Evolutionary conservation across 108 stramenopile species (phyloP).

Genomic region (Mayamaea pseudoterrestris): DNA sequence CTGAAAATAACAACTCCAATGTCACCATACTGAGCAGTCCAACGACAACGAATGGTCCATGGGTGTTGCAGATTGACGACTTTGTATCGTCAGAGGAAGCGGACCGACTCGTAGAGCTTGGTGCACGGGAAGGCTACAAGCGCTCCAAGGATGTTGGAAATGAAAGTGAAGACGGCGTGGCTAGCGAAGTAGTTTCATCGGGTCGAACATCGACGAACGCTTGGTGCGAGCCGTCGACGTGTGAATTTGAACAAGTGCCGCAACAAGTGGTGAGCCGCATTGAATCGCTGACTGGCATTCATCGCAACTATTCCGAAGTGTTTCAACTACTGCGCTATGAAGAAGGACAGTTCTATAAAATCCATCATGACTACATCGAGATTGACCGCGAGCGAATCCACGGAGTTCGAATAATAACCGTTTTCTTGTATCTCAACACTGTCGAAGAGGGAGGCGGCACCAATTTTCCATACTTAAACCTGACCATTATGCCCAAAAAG

Average conservation of each 20-base stretch:
- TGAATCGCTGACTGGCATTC: constrained; percentile 34
- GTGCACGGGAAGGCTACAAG: constrained; percentile 42
- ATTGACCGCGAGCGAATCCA: constrained; percentile 23
- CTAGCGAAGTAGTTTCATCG: neutral
- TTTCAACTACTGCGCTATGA: constrained; percentile 42
- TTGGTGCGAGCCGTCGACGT: constrained; percentile 45
- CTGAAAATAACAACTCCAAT: neutral
- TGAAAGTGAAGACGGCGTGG: constrained; percentile 27
- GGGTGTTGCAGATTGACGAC: constrained; percentile 51
- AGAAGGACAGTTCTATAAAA: constrained; percentile 33
- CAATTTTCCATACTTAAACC: constrained; percentile 45
- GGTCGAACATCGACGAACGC: constrained; percentile 43
- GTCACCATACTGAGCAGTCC: neutral
- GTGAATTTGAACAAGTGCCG: constrained; percentile 30
- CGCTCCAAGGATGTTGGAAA: constrained; percentile 39
- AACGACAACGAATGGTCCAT: constrained; percentile 19
- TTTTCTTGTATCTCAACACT: constrained; percentile 83
- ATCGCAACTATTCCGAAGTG: constrained; percentile 40
- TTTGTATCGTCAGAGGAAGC: constrained; percentile 62
- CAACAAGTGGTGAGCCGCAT: constrained; percentile 36
- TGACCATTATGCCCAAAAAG: constrained; percentile 62
- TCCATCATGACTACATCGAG: constrained; percentile 48
- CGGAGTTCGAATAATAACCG: constrained; percentile 76
- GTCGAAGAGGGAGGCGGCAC: constrained; percentile 88
- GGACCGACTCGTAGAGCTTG: constrained; percentile 55